These are phyloP conservation scores for Fusarium scirpi DNA, from an alignment of 2,329 filamentous ascomycete species.

Conservation along the genomic window DNA sequence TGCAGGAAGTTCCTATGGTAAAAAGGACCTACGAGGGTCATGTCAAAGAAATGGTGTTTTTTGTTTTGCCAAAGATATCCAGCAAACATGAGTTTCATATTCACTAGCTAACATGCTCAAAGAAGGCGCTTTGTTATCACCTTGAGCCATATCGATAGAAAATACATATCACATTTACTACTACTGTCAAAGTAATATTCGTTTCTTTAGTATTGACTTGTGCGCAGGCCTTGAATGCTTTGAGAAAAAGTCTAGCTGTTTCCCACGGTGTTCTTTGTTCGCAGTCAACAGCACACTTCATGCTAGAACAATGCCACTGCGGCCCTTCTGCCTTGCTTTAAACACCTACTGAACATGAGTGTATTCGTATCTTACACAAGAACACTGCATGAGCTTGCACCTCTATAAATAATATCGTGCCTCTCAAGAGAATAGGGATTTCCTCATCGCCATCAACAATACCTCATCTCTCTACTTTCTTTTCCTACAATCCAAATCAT, in stretches of 20 bases:
- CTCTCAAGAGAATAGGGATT: not conserved
- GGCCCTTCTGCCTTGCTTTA: not conserved
- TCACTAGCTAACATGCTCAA: not conserved
- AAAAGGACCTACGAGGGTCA: not conserved
- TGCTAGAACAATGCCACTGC: not conserved
- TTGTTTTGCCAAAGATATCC: not conserved
- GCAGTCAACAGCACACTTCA: not conserved
- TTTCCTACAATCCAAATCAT: not conserved
- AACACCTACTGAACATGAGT: not conserved
- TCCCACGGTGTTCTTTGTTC: not conserved
- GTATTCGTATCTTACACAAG: not conserved
- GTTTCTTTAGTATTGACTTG: not conserved
- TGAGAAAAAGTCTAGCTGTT: not conserved
- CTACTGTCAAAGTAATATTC: not conserved
- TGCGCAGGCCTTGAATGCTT: not conserved
- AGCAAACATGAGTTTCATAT: not conserved
- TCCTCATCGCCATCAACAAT: not conserved
- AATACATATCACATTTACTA: not conserved
- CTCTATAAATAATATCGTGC: not conserved
- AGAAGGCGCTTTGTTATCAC: not conserved
- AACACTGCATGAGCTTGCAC: not conserved
- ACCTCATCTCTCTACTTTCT: not conserved
- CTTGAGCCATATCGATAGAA: not conserved
- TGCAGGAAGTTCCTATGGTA: slow-evolving; percentile 79
- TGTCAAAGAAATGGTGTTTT: not conserved